Evolutionary conservation across 2,329 filamentous ascomycete species (phyloP).

Genomic region (Verticillium isaacii): DNA sequence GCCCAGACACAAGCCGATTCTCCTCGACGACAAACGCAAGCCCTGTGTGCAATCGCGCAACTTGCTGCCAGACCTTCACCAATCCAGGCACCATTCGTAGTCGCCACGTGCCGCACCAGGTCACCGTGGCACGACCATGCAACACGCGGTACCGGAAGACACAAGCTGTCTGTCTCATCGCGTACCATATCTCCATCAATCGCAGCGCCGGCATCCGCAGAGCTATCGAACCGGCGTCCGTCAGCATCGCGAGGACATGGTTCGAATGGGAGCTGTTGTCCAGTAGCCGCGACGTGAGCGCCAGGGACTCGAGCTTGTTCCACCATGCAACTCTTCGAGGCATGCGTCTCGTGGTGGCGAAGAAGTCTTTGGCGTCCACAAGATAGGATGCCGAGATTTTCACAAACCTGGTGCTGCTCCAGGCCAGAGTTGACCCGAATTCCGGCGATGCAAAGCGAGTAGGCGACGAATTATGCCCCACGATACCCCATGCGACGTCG

Average conservation of each 20-base stretch:
- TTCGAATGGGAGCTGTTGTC: neutral
- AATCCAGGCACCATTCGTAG: neutral
- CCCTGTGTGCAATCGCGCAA: neutral
- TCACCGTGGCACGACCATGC: neutral
- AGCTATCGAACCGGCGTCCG: constrained; percentile 7
- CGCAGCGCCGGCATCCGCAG: constrained; percentile 2
- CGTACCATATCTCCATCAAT: neutral
- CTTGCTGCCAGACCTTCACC: neutral
- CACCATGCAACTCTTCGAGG: neutral
- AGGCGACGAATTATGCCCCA: neutral
- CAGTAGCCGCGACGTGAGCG: neutral
- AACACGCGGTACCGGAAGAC: neutral
- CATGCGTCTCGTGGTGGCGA: neutral
- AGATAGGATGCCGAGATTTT: neutral
- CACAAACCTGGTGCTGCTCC: neutral
- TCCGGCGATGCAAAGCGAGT: neutral
- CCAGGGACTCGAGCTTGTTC: neutral
- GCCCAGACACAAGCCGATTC: neutral
- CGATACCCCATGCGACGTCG: neutral
- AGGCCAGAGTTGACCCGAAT: neutral
- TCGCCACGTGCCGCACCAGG: neutral
- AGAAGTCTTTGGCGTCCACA: neutral
- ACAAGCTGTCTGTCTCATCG: neutral
- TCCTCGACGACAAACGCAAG: neutral
- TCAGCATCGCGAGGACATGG: neutral